Evolutionary conservation across 202 grass and related monocot genomes (phyloP), one percentile per base, ranked within the genome.

Genomic region (Cymbopogon flexuosus): DNA sequence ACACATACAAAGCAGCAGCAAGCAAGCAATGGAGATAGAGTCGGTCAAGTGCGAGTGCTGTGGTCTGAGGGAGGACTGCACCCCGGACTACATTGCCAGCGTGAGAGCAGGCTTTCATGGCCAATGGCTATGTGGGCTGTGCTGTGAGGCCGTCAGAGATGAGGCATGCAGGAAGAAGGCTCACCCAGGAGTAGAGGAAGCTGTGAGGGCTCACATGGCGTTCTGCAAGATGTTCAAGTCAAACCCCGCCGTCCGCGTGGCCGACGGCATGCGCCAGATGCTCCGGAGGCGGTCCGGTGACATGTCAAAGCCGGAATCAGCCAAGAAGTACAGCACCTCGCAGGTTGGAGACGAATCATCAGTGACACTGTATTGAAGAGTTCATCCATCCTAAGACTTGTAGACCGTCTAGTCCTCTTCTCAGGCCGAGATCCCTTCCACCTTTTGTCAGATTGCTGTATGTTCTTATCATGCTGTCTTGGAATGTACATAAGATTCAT

Each of bases 71-170:
- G 93, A 97, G 83, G 93, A 97, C 70, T 97, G 93, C 90, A 97
- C 90, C 72, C 84, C 62, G 46, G 79, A 87, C 56, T 97, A 97
- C 89, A 97, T 97, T 83, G 59, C 83, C 46, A 87, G 83, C 12
- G 89, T 97, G 70, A 88, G 85, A 75, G 87, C 91, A 6, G 79
- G 79, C 73, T 97, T 97, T 68, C 68, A 92, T 3, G 94, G 87
- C 66, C 87, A 84, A 76, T 97, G 94, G 94, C 71, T 97, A 11
- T 97, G 94, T n/a, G 94, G 94, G 65, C 79, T 97, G 27, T 97
- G 94, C 85, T 90, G 89, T 18, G 94, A 97, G 66, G 94, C 88
- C 0, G 94, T 97, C 54, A 87, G 85, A 40, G 89, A 97, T 21
- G 94, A 97, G 65, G 86, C 82, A 3, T 49, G 73, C 77, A 88